These are phyloP conservation scores for Yamadazyma kanchanaburiensis DNA, from an alignment of 1,139 yeast species.

Conservation along the genomic window DNA sequence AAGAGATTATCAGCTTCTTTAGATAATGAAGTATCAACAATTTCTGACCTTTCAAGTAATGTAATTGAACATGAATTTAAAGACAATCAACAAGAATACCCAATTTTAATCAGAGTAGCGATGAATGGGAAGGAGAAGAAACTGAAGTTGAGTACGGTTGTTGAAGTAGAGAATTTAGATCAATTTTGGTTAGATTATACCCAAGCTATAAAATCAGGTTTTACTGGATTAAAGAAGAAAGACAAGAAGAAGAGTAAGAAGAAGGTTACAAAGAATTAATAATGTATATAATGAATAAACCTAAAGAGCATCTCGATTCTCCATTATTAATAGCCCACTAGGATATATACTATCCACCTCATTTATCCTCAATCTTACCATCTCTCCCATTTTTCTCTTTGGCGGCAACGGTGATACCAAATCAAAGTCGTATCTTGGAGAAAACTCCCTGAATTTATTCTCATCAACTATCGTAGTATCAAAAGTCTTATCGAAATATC, in stretches of 20 bases:
- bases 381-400: slow-evolving; percentile 26
- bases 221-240: slow-evolving; percentile 52
- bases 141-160: slow-evolving; percentile 61
- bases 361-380: slow-evolving; percentile 20
- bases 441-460: slow-evolving; percentile 19
- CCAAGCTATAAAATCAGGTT: slow-evolving; percentile 55
- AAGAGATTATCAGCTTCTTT: slow-evolving; percentile 33
- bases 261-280: no score
- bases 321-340: slow-evolving; percentile 41
- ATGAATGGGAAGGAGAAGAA: slow-evolving; percentile 44
- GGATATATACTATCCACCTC: slow-evolving; percentile 38
- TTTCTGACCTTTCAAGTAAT: slow-evolving; percentile 35
- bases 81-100: slow-evolving; percentile 28
- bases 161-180: slow-evolving; percentile 53
- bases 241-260: slow-evolving; percentile 51
- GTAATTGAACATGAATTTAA: slow-evolving; percentile 19
- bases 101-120: slow-evolving; percentile 51
- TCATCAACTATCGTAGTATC: slow-evolving; percentile 19
- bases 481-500: slow-evolving; percentile 36
- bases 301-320: slow-evolving; percentile 20
- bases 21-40: slow-evolving; percentile 13
- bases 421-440: slow-evolving; percentile 28
- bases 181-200: slow-evolving; percentile 70
- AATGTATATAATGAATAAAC: no score
- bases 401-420: slow-evolving; percentile 42